Percentiles rank a stretch among this genome's conserved stretches.
phyloP scores from a whole-genome alignment of 306 rosid species.

The Spatholobus suberectus region DNA sequence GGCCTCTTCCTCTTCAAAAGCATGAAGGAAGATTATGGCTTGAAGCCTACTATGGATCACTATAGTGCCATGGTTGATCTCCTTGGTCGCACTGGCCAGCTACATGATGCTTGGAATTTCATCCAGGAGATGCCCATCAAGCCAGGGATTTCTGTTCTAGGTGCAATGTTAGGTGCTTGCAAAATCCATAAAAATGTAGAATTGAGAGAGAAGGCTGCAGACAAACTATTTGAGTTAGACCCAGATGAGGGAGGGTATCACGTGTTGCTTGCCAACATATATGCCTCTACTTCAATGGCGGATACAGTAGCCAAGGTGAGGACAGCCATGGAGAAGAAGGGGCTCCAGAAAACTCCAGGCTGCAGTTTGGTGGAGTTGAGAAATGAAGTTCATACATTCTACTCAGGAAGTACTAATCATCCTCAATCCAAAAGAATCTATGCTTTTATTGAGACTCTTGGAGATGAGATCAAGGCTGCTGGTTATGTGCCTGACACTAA shows the following conservation, averaged over 20 bases:
- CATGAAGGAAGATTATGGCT: conserved; percentile 70
- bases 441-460: conserved; percentile 59
- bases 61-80: conserved; percentile 87
- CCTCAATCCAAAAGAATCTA: conserved; percentile 78
- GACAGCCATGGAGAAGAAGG: conserved; percentile 60
- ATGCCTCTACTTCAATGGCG: conserved; percentile 82
- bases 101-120: conserved; percentile 83
- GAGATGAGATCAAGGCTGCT: conserved; percentile 67
- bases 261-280: conserved; percentile 80
- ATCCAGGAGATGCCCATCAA: conserved; percentile 74
- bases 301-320: conserved; percentile 72
- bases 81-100: conserved; percentile 82
- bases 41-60: conserved; percentile 86
- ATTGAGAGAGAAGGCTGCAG: conserved; percentile 78
- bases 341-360: conserved; percentile 81
- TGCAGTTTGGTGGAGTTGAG: conserved; percentile 75
- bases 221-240: conserved; percentile 63
- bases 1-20: conserved; percentile 64
- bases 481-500: conserved; percentile 74
- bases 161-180: conserved; percentile 94
- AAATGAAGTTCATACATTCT: conserved; percentile 76
- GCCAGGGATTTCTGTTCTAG: conserved; percentile 76
- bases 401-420: conserved; percentile 78
- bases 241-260: conserved; percentile 83
- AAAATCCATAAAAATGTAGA: conserved; percentile 80